phyloP scores from a whole-genome alignment of 2,329 filamentous ascomycete genomes.

The Penicillium polonicum region DNA sequence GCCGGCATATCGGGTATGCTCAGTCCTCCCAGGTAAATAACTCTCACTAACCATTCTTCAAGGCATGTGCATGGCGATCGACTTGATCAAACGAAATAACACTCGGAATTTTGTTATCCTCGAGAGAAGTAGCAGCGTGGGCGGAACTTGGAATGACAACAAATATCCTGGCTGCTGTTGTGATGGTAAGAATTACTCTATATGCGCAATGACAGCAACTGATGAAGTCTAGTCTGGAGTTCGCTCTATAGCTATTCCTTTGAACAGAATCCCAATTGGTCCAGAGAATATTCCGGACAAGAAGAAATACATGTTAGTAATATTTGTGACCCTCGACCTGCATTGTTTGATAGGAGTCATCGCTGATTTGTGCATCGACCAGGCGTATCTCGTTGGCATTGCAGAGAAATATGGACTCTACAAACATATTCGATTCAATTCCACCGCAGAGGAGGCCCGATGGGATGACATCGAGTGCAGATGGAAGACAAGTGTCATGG shows the following conservation, averaged over 20 bases:
- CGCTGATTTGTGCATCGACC: neutral
- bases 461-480: constrained; percentile 56
- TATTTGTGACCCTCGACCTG: neutral
- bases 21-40: neutral
- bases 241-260: constrained; percentile 61
- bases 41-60: neutral
- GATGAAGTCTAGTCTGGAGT: constrained; percentile 45
- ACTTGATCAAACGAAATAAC: constrained; percentile 47
- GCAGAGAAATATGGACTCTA: constrained; percentile 57
- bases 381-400: constrained; percentile 53
- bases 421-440: constrained; percentile 59
- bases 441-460: constrained; percentile 50
- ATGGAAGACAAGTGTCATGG: constrained; percentile 53
- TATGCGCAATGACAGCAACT: neutral
- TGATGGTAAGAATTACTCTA: constrained; percentile 38
- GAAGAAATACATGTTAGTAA: constrained; percentile 55
- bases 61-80: constrained; percentile 58
- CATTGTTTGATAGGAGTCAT: neutral
- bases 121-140: constrained; percentile 22
- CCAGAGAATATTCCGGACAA: constrained; percentile 58
- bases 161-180: constrained; percentile 58
- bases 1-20: constrained; percentile 52
- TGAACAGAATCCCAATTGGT: constrained; percentile 59
- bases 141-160: constrained; percentile 43
- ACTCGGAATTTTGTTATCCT: constrained; percentile 24